Base-by-base conservation (phyloP, 176 grass and related monocot genomes). In the Secale cereale region DNA sequence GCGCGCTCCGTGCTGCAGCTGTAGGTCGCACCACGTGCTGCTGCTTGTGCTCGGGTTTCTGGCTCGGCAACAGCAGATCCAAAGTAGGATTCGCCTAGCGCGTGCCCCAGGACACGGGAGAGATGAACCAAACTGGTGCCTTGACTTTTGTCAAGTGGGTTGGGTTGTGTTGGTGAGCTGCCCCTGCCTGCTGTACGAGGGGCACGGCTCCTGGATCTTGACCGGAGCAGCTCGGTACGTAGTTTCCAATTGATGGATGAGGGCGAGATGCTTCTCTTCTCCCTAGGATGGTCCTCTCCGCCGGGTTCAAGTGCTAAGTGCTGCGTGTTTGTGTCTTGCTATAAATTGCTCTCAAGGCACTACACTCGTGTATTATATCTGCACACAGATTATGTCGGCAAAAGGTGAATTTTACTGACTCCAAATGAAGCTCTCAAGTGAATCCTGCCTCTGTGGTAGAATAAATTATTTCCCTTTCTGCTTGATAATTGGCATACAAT, bases 221-320 rank as follows among this genome's bases (percentile, higher is more conserved):
- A 10, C n/a, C 7, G 4, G 71, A 30, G 0, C 25, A 2, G 40
- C 36, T 10, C 0, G 0, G 0, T 4, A 1, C n/a, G n/a, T n/a
- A n/a, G 66, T 70, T 70, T 66, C 13, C 25, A 29, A 8, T 14
- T 30, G 26, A 26, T n/a, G 0, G 11, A 30, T 27, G 0, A 59
- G 23, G 11, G 26, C 29, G 26, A 15, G 5, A 15, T 64, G 61
- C 8, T 65, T 56, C 52, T 52, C 16, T 28, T 50, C 46, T 54
- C 50, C 19, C 19, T 56, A 17, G 15, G 64, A 7, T 1, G 10
- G 35, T 15, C 11, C 8, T 7, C 33, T 72, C 64, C 0, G 1
- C 28, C 2, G 6, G n/a, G 12, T 9, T 8, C 0, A 65, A 25
- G 1, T 25, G 57, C 57, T 4, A n/a, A 25, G 0, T 65, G 63